Conservation (phyloP, 1,284 basidiomycete species). For the Leccinum variabile region DNA sequence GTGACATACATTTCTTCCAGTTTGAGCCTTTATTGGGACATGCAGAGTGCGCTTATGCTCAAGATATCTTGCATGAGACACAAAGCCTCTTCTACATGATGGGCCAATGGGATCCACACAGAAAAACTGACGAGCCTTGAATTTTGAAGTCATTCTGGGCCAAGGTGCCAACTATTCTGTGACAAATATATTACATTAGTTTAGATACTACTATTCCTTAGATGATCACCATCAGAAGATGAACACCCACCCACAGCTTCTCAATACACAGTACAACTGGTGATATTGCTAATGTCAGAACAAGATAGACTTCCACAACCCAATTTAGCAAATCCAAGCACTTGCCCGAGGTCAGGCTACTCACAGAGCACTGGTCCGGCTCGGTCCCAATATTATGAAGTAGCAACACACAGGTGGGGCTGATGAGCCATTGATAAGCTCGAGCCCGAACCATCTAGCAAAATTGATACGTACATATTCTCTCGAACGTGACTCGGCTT, state of each 20-base stretch:
- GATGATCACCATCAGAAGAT: not conserved
- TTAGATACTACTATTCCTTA: not conserved
- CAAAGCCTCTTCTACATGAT: not conserved
- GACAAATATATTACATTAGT: no score
- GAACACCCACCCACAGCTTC: not conserved
- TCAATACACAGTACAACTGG: not conserved
- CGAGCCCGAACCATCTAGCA: no score
- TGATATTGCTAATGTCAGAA: not conserved
- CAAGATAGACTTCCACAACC: not conserved
- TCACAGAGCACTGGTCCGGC: not conserved
- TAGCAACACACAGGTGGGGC: no score
- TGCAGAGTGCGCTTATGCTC: not conserved
- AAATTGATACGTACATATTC: no score
- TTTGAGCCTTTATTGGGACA: not conserved
- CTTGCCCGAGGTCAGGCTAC: not conserved
- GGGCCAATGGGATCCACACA: not conserved
- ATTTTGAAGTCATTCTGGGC: no score
- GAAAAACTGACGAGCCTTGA: not conserved
- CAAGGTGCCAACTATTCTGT: no score
- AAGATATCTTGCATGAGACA: not conserved
- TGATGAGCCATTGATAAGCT: no score
- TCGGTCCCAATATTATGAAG: no score
- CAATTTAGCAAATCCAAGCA: not conserved
- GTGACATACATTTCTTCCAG: not conserved
- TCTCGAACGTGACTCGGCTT: no score